Evolutionary conservation across 2,329 filamentous ascomycete species (phyloP), one percentile per base, ranked within the genome.

Genomic region (Trichoderma gracile): DNA sequence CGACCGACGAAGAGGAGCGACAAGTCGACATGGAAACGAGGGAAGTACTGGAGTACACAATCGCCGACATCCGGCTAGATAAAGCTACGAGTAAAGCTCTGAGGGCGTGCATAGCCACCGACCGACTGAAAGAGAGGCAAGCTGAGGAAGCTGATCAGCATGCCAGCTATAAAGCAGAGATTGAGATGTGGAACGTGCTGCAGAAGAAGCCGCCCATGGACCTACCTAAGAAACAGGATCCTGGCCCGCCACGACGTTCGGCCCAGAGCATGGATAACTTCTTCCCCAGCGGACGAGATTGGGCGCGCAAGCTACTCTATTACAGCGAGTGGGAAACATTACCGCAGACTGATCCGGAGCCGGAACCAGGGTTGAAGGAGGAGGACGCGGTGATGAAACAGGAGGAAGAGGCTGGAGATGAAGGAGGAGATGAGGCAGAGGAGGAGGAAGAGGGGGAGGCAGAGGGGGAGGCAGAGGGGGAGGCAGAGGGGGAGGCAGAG

Each of bases 131-230:
- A 49, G 82, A 84, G 66, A 73, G 70, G 14, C 75, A 79, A 43
- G 81, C 82, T 0, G 79, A 82, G 27, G 69, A 72, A 3, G 66
- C 74, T 15, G 82, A 85, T 66, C 72, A 73, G 17, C 73, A 73
- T 45, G 75, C 73, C 2, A 79, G 77, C 60, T 74, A 74, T 49
- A 68, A 73, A 25, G 81, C 80, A 38, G 82, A 84, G 68, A 66
- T 69, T 27, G 71, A 75, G 52, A 73, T 85, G 74, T 84, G 82
- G 82, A 69, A 72, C 10, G 64, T 83, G 17, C 66, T 84, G 21
- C 76, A 77, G 46, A 74, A 72, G 69, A 70, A 73, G 38, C 78
- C 79, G 2, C 78, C 77, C 0, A 71, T 71, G 64, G 73, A 73
- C 27, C 47, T 76, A 53, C 71, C 72, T 8, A 77, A 71, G 68